These are phyloP conservation scores for Xylariaceae sp. DNA, from an alignment of 2,329 filamentous ascomycete genomes.

Conservation along the genomic window DNA sequence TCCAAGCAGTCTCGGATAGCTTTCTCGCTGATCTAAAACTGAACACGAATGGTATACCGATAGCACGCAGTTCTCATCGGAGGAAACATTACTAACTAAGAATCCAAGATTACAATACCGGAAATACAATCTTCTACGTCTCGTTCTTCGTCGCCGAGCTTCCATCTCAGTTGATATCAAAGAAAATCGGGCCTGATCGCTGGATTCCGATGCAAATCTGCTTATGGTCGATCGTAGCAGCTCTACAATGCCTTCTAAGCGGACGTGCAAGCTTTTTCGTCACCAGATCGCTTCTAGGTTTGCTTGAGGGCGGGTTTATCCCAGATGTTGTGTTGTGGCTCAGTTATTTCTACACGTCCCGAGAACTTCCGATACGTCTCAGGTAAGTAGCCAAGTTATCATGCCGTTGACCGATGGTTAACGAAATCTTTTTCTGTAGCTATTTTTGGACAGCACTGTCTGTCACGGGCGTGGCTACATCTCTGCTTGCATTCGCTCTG, in stretches of 20 bases:
- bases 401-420: not conserved
- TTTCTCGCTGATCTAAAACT: conserved; percentile 53
- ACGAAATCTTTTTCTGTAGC: conserved; percentile 10
- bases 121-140: conserved; percentile 53
- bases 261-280: conserved; percentile 25
- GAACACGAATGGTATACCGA: conserved; percentile 41
- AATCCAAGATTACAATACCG: conserved; percentile 47
- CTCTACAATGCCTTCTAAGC: conserved; percentile 26
- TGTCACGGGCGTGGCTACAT: conserved; percentile 32
- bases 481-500: conserved; percentile 36
- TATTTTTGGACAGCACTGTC: conserved; percentile 39
- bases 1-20: conserved; percentile 59
- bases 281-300: conserved; percentile 26
- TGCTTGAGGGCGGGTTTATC: conserved; percentile 34
- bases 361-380: conserved; percentile 38
- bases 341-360: conserved; percentile 35
- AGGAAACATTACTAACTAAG: not conserved
- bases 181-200: conserved; percentile 40
- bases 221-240: conserved; percentile 31
- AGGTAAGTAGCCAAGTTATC: conserved; percentile 22
- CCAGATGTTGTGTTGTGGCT: conserved; percentile 35
- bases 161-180: conserved; percentile 59
- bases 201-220: conserved; percentile 34
- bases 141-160: conserved; percentile 57
- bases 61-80: conserved; percentile 20